Conservation (phyloP, 768 basidiomycete species). For the Tulasnella sp. region DNA sequence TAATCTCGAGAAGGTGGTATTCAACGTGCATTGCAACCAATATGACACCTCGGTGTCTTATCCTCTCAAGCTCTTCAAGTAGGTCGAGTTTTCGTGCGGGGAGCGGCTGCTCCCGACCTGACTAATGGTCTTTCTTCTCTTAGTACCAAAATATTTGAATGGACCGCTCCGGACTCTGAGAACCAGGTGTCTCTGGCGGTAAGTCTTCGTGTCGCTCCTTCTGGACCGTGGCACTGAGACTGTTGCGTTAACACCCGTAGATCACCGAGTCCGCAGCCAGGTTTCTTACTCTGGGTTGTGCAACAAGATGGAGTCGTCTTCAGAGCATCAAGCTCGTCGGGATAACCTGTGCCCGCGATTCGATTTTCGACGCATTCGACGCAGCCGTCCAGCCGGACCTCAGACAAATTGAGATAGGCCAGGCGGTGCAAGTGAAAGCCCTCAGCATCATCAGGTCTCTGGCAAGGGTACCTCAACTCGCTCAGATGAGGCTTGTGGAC, state of each 20-base stretch:
- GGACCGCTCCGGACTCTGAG: conserved; percentile 51
- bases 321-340: conserved; percentile 38
- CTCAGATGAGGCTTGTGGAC: conserved; percentile 28
- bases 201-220: neutral
- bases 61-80: no score
- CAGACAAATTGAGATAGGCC: conserved; percentile 35
- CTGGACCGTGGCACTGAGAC: neutral
- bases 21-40: no score
- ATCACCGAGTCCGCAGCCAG: conserved; percentile 37
- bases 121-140: neutral
- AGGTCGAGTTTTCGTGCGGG: neutral
- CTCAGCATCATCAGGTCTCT: conserved; percentile 28
- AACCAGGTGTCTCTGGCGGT: conserved; percentile 55
- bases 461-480: conserved; percentile 22
- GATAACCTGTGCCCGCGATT: conserved; percentile 30
- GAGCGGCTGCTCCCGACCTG: neutral
- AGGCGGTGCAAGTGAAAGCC: conserved; percentile 37
- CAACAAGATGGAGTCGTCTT: conserved; percentile 35
- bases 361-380: conserved; percentile 12
- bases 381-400: neutral
- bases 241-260: neutral
- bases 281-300: conserved; percentile 30
- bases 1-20: no score
- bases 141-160: conserved; percentile 36
- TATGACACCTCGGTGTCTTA: no score